Evolutionary conservation across 768 basidiomycete genomes (phyloP).

Genomic region (Lentinula boryana): DNA sequence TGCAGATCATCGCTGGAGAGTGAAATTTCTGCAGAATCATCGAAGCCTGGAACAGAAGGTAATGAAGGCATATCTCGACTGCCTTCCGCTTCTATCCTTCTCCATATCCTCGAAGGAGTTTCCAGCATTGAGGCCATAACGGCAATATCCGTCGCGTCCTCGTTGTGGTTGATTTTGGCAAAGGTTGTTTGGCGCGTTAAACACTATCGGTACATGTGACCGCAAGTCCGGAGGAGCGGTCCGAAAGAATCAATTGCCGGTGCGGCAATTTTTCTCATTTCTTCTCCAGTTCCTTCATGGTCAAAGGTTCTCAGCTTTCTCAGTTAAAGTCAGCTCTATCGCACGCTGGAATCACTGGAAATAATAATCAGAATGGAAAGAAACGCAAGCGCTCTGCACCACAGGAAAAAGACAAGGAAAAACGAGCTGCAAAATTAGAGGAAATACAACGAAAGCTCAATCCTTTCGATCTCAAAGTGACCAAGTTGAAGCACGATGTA

Average conservation of each 20-base stretch:
- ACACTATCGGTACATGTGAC: neutral
- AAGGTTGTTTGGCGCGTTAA: neutral
- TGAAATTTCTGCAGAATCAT: conserved; percentile 48
- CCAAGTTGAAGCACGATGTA: conserved; percentile 88
- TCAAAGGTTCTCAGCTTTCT: conserved; percentile 82
- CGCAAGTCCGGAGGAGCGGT: neutral
- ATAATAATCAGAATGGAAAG: conserved; percentile 45
- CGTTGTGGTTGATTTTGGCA: neutral
- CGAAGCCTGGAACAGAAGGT: conserved; percentile 68
- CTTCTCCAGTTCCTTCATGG: conserved; percentile 33
- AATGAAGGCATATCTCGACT: conserved; percentile 76
- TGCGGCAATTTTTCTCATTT: conserved; percentile 15
- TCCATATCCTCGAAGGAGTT: conserved; percentile 82
- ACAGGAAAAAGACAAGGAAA: conserved; percentile 76
- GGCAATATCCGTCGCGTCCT: neutral
- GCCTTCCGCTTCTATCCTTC: conserved; percentile 74
- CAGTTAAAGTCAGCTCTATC: conserved; percentile 86
- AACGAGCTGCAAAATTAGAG: conserved; percentile 70
- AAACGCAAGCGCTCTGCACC: conserved; percentile 61
- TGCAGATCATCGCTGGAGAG: conserved; percentile 6
- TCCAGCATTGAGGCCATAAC: conserved; percentile 54
- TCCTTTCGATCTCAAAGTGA: conserved; percentile 92
- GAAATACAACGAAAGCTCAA: conserved; percentile 85
- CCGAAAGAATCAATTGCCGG: neutral
- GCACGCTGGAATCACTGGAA: conserved; percentile 68